These are phyloP conservation scores for Lichtheimia ornata DNA, from an alignment of 371 early-diverging fungal genomes.

Conservation along the genomic window DNA sequence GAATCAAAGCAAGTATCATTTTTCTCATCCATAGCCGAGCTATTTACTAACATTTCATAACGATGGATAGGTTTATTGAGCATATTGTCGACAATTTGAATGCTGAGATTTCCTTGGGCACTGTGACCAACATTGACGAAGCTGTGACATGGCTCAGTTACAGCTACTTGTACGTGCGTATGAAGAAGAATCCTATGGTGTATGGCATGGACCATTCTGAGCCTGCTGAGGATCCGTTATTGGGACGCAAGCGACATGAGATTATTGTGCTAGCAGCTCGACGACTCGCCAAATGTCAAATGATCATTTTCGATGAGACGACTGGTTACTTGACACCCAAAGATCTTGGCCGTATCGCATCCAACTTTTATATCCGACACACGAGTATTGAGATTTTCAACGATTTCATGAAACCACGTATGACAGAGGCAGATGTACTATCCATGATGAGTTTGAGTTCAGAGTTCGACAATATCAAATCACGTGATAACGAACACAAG, in stretches of 20 bases:
- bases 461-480: constrained; percentile 93
- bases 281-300: constrained; percentile 80
- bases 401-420: constrained; percentile 65
- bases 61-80: constrained; percentile 64
- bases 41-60: not conserved
- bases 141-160: constrained; percentile 97
- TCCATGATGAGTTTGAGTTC: constrained; percentile 85
- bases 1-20: constrained; percentile 73
- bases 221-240: constrained; percentile 74
- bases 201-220: constrained; percentile 87
- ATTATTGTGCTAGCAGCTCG: constrained; percentile 21
- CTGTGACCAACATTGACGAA: constrained; percentile 91
- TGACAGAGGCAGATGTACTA: constrained; percentile 90
- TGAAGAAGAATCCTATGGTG: constrained; percentile 92
- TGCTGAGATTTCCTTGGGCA: constrained; percentile 96
- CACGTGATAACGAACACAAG: constrained; percentile 82
- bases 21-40: not conserved
- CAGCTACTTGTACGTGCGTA: constrained; percentile 97
- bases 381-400: constrained; percentile 87
- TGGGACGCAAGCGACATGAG: constrained; percentile 44
- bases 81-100: constrained; percentile 93
- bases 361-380: constrained; percentile 88
- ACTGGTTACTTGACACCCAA: constrained; percentile 85
- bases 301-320: constrained; percentile 88
- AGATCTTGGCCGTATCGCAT: constrained; percentile 92